Evolutionary conservation across 2,329 filamentous ascomycete species (phyloP), one percentile per base, ranked within the genome.

Genomic region (Fusarium mangiferae): DNA sequence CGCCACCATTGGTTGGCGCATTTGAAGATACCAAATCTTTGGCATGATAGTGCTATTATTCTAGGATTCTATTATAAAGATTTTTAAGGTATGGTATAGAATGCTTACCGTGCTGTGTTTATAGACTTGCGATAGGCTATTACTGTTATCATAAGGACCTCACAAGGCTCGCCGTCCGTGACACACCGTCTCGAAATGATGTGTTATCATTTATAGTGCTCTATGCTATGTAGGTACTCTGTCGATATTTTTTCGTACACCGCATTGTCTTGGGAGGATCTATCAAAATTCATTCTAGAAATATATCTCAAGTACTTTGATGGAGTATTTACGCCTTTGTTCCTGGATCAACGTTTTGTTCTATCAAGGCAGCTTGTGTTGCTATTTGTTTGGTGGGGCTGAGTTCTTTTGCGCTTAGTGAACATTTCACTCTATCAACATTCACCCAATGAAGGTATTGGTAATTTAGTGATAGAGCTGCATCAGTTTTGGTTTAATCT

Each of bases 1-100:
- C 51, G 60, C 62, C 65, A 13, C 49, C 46, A 78, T 78, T 78
- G 77, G 77, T 41, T 67, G 28, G 33, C 24, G 15, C 41, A 55
- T 28, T 49, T 56, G 48, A 58, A 48, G 54, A 52, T 62, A 41
- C 49, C 30, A 46, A 33, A 41, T 28, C n/a, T 68, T 54, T 52
- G 12, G 33, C 22, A 54, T 62, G 46, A 54, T 46, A 30, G 42
- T 44, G n/a, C 13, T 44, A 39, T 26, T 15, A 42, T 44, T 62
- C 13, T 44, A 39, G n/a, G 13, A 42, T 44, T 62, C 20, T 24
- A 28, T 41, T 13, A 9, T 30, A n/a, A 49, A 49, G 46, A 49
- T 18, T 26, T 26, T 26, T 26, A 26, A 26, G 14, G 6, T 35
- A 36, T n/a, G 11, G 18, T 20, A 14, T 11, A 9, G 15, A 35